Evolutionary conservation across 805 yeast genomes (phyloP), one percentile per base, ranked within the genome.

Genomic region (Torulaspora indica): DNA sequence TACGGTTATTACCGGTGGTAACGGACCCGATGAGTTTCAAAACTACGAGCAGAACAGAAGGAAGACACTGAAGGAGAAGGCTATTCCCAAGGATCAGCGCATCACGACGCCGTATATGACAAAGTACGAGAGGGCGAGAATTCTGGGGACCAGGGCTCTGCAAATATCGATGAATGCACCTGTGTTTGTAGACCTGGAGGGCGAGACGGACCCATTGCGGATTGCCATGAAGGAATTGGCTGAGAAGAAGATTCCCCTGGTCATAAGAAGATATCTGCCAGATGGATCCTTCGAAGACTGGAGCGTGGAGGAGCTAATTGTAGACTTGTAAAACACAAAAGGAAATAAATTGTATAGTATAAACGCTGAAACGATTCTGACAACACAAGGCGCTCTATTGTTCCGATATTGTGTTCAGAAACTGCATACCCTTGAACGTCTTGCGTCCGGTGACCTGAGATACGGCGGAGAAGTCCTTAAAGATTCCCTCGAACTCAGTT

Each of bases 91-190:
- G 56, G 95, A 87, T 17, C 72, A 85, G 53, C 79, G 99, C 67
- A 77, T 89, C 22, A 93, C 99, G 10, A 93, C 99, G 4, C 99
- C 99, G 42, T 93, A 91, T 66, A 90, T 93, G 98, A 93, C 99
- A 46, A 93, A 95, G 64, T 93, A 93, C 66, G 99, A 93, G 73
- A 79, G 97, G 57, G 99, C 99, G 6, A 80, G 99, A 71, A 88
- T 93, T 49, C 76, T 93, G 59, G 99, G 99, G 22, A 93, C 99
- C 8, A 78, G 99, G 58, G 98, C 99, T 1, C 72, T 93, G 53
- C 99, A 93, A 68, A 91, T 93, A 58, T 88, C 97, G 22, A 85
- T 93, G 86, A 93, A 93, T 63, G 98, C 99, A 1, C 98, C 98
- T 2, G 98, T 93, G 2, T 77, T 93, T 62, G 98, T 93, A 33